Evolutionary conservation across 2,329 filamentous ascomycete species (phyloP).

Genomic region (Chalara sp.): DNA sequence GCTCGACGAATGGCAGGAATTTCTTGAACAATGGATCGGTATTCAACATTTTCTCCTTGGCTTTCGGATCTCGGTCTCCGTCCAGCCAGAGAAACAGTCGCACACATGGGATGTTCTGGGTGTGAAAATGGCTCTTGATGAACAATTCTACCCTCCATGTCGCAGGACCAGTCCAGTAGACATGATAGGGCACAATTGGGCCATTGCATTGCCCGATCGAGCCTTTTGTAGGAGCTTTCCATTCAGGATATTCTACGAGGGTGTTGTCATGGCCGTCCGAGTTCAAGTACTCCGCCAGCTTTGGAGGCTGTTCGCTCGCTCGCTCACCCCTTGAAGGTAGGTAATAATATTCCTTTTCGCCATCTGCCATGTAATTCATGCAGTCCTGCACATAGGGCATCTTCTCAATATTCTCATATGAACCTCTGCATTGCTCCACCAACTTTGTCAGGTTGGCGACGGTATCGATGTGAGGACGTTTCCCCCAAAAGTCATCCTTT

Average conservation of each 20-base stretch:
- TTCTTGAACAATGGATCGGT: slow-evolving; percentile 44
- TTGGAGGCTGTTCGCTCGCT: slow-evolving; percentile 26
- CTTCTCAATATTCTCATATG: slow-evolving; percentile 44
- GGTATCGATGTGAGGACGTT: slow-evolving; percentile 43
- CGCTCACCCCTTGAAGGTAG: slow-evolving; percentile 30
- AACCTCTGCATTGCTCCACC: slow-evolving; percentile 45
- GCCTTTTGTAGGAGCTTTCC: slow-evolving; percentile 32
- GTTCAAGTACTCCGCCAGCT: slow-evolving; percentile 25
- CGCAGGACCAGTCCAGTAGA: slow-evolving; percentile 50
- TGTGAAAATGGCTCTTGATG: slow-evolving; percentile 49
- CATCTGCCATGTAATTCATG: slow-evolving; percentile 41
- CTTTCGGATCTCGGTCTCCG: slow-evolving; percentile 41
- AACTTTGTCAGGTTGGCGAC: slow-evolving; percentile 44
- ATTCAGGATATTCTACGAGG: slow-evolving; percentile 24
- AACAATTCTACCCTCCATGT: slow-evolving; percentile 51
- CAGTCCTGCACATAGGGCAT: slow-evolving; percentile 47
- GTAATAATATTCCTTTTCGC: slow-evolving; percentile 42
- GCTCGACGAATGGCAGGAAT: slow-evolving; percentile 45
- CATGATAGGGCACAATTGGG: slow-evolving; percentile 48
- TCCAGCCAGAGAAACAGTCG: slow-evolving; percentile 48
- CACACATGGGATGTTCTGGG: slow-evolving; percentile 48
- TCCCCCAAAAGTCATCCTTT: slow-evolving; percentile 45
- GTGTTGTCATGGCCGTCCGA: slow-evolving; percentile 28
- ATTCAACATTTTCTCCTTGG: slow-evolving; percentile 43
- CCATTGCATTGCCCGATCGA: slow-evolving; percentile 44